Evolutionary conservation across 768 basidiomycete species (phyloP).

Genomic region (Mrakia blollopis): DNA sequence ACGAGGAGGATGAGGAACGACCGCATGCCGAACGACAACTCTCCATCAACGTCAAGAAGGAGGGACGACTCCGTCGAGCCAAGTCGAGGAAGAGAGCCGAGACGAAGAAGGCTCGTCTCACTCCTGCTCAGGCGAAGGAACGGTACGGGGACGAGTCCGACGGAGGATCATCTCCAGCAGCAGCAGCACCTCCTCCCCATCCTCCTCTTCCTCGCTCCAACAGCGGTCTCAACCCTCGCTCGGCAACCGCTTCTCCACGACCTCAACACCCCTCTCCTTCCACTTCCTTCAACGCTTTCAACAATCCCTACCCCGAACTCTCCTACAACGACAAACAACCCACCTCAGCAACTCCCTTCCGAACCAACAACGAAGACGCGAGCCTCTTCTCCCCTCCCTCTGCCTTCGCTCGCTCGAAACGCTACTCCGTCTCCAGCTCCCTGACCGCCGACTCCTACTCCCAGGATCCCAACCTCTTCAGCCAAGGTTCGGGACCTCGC

Average conservation of each 20-base stretch:
- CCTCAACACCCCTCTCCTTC: not conserved
- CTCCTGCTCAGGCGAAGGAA: constrained; percentile 11
- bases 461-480: not conserved
- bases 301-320: not conserved
- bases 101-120: constrained; percentile 15
- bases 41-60: constrained; percentile 54
- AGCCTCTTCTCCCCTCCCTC: not conserved
- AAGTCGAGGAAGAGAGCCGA: constrained; percentile 44
- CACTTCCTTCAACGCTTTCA: not conserved
- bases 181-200: not conserved
- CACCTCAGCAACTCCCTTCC: not conserved
- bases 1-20: constrained; percentile 58
- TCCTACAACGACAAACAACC: constrained; percentile 4
- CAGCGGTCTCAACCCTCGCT: not conserved
- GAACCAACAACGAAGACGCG: not conserved
- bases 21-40: constrained; percentile 58
- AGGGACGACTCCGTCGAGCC: constrained; percentile 58
- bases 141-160: not conserved
- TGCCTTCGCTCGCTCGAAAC: not conserved
- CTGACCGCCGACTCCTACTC: constrained; percentile 5
- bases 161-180: not conserved
- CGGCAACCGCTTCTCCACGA: too few relatives aligned
- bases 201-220: not conserved
- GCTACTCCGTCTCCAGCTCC: constrained; percentile 12
- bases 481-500: not conserved